Conservation (phyloP, 345 rosid species). For the Theobroma cacao region DNA sequence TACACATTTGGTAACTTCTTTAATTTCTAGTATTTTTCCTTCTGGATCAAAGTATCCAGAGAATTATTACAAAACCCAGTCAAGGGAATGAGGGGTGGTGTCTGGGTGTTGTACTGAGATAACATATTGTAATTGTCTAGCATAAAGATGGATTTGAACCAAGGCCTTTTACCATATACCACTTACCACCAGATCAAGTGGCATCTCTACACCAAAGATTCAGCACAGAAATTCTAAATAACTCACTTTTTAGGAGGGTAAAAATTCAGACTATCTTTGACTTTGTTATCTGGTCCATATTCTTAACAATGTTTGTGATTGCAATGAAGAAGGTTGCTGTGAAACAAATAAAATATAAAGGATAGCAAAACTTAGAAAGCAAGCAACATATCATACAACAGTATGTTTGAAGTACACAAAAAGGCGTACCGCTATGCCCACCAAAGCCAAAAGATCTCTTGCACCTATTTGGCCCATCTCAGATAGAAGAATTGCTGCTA, state of each 20-base stretch:
- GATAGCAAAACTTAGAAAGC: neutral
- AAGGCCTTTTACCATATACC: neutral
- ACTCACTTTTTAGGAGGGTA: neutral
- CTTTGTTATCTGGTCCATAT: neutral
- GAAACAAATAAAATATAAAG: neutral
- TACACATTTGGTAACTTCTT: neutral
- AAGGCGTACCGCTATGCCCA: conserved; percentile 71
- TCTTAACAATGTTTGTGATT: neutral
- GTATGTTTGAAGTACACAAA: neutral
- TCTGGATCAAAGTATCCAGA: neutral
- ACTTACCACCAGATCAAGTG: neutral
- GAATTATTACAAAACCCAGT: neutral
- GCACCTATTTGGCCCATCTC: conserved; percentile 87
- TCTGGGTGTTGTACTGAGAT: neutral
- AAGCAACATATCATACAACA: neutral
- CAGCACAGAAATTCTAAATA: neutral
- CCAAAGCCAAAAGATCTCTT: conserved; percentile 73
- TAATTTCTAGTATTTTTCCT: neutral
- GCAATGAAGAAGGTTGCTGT: neutral
- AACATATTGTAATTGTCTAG: neutral
- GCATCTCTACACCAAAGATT: conserved; percentile 4
- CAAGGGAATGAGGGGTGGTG: neutral
- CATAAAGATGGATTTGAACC: neutral
- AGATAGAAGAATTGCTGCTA: conserved; percentile 73
- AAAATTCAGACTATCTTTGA: neutral